Conservation (phyloP, 176 grass and related monocot genomes). For the Triticum dicoccoides region DNA sequence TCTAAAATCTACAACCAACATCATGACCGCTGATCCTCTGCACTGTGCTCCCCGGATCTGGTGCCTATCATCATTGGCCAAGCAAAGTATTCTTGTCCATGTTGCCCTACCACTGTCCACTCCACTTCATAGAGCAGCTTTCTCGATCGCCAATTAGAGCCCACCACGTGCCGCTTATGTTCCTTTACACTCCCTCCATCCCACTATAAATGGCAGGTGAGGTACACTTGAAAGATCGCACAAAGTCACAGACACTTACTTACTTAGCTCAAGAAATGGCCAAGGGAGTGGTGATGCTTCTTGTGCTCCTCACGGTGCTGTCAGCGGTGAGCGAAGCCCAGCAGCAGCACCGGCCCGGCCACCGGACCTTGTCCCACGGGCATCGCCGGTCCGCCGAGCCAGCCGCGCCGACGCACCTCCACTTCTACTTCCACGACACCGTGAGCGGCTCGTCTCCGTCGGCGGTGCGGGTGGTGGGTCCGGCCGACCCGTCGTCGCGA, state of each 20-base stretch:
- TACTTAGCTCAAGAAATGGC: slow-evolving; percentile 4
- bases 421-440: slow-evolving; percentile 79
- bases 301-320: neutral
- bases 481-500: neutral
- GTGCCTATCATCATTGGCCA: neutral
- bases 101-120: neutral
- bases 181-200: neutral
- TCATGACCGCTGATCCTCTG: neutral
- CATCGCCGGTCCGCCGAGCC: neutral
- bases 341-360: neutral
- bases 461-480: slow-evolving; percentile 22
- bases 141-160: neutral
- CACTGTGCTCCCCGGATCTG: neutral
- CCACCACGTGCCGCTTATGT: neutral
- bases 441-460: slow-evolving; percentile 49
- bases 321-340: neutral
- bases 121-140: neutral
- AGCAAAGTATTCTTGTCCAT: neutral
- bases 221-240: neutral
- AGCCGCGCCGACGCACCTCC: slow-evolving; percentile 29
- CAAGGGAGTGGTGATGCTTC: neutral
- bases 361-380: neutral
- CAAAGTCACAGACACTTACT: neutral
- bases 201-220: slow-evolving; percentile 7
- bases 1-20: neutral